A percentile compares a stretch with the other conserved stretches of the same genome.
Evolutionary conservation across 306 rosid species (phyloP).

Genomic region (Delonix regia): DNA sequence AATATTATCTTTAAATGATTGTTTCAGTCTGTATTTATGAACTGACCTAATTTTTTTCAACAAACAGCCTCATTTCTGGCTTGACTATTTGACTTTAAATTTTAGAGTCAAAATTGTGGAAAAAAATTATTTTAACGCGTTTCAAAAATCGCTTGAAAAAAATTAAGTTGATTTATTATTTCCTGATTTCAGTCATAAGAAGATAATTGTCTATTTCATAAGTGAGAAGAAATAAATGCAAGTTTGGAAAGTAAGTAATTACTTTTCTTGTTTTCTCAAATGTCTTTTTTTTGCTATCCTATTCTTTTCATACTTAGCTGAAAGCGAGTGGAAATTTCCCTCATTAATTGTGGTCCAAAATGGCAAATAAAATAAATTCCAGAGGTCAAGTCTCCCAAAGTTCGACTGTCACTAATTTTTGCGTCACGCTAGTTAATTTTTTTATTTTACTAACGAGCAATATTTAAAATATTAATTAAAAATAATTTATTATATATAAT

Average conservation of each 20-base stretch:
- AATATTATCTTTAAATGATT: background rate
- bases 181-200: background rate
- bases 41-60: too few species aligned
- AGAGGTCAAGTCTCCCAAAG: background rate
- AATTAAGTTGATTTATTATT: too few species aligned
- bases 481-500: too few species aligned
- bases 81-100: too few species aligned
- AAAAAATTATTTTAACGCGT: too few species aligned
- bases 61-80: too few species aligned
- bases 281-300: background rate
- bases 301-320: background rate
- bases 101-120: too few species aligned
- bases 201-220: background rate
- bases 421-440: too few species aligned
- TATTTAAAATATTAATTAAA: too few species aligned
- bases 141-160: too few species aligned
- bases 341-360: background rate
- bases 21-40: too few species aligned
- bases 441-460: too few species aligned
- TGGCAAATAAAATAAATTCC: background rate
- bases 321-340: conserved; percentile 1
- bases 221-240: background rate
- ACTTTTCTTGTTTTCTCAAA: background rate
- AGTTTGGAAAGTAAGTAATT: background rate
- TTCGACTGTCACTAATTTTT: background rate